Evolutionary conservation across 2,329 filamentous ascomycete genomes (phyloP), one percentile per base, ranked within the genome.

Genomic region (Teratosphaeria gauchensis): DNA sequence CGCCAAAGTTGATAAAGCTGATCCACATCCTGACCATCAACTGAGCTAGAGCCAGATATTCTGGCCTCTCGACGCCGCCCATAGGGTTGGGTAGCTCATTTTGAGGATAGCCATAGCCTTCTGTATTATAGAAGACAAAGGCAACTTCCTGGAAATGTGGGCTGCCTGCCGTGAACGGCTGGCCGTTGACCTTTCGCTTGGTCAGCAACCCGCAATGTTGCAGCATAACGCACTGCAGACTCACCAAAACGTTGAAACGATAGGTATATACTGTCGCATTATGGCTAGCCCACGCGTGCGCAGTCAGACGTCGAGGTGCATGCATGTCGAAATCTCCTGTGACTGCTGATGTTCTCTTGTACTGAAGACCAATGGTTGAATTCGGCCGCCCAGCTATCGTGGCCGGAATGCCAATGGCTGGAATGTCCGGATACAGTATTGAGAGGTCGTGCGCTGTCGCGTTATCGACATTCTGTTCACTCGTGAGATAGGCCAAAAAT

Each of bases 91-190:
- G 63, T 35, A 67, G 64, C n/a, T 65, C 62, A 24, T 67, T 66
- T 52, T 71, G 61, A 0, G 78, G 75, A 59, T 79, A 81, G 1
- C 80, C 80, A 2, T 71, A 59, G 21, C 57, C 57, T 51, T 38
- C 38, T 6, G 57, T 59, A 32, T 84, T 84, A 62, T 81, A 67
- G 55, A 84, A 80, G 6, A 83, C 80, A 61, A 82, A 82, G 0
- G 76, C 73, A 0, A 82, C 77, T 66, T 83, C 80, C 58, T 78
- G 69, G 66, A 77, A 77, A 63, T 78, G 77, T 38, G 68, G 68
- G 4, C 67, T 65, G 16, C 73, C 73, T 3, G 59, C 55, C 6
- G 55, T 42, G 52, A 52, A 33, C 0, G 66, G 57, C 3, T 71
- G 8, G 2, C 72, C 73, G 33, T 72, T 71, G 42, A 48, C 42